Evolutionary conservation across 1,284 basidiomycete genomes (phyloP).

Genomic region (Sphaerobolus stellatus): DNA sequence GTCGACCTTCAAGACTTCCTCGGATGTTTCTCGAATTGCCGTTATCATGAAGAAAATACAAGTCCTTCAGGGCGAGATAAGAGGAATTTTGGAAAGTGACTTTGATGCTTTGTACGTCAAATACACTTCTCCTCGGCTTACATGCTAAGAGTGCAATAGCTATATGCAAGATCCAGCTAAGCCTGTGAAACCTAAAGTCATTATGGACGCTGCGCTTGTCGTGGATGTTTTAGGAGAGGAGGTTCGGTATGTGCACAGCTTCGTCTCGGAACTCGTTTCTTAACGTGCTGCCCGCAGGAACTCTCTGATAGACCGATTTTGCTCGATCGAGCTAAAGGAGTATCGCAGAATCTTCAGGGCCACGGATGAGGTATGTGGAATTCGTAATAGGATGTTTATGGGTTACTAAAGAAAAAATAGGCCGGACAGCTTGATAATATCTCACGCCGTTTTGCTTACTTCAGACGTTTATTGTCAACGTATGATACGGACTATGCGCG

Average conservation of each 20-base stretch:
- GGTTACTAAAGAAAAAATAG: slow-evolving; percentile 22
- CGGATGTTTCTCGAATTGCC: slow-evolving; percentile 71
- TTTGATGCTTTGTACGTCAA: slow-evolving; percentile 83
- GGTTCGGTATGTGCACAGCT: slow-evolving; percentile 48
- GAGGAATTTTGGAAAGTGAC: slow-evolving; percentile 78
- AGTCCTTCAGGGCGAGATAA: slow-evolving; percentile 73
- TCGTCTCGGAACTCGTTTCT: background rate
- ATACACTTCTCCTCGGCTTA: background rate
- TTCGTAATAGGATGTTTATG: too few species aligned
- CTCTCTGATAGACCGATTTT: slow-evolving; percentile 87
- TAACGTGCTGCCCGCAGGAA: slow-evolving; percentile 29
- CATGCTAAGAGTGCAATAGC: slow-evolving; percentile 40
- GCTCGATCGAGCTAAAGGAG: slow-evolving; percentile 88
- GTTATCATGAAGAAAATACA: slow-evolving; percentile 78
- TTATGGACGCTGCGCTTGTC: slow-evolving; percentile 79
- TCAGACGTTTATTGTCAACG: slow-evolving; percentile 83
- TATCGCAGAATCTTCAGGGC: slow-evolving; percentile 95
- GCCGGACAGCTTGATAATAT: slow-evolving; percentile 96
- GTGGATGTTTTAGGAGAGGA: slow-evolving; percentile 86
- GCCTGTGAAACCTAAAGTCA: slow-evolving; percentile 59
- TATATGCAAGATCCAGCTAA: slow-evolving; percentile 77
- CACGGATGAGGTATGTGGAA: slow-evolving; percentile 68
- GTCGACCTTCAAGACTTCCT: slow-evolving; percentile 73
- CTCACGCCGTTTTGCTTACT: slow-evolving; percentile 93
- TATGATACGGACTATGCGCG: slow-evolving; percentile 86